A percentile compares a stretch with the other conserved stretches of the same genome.
These are phyloP conservation scores for Phalaenopsis aphrodite DNA, from an alignment of 106 monocot species.

Conservation along the genomic window DNA sequence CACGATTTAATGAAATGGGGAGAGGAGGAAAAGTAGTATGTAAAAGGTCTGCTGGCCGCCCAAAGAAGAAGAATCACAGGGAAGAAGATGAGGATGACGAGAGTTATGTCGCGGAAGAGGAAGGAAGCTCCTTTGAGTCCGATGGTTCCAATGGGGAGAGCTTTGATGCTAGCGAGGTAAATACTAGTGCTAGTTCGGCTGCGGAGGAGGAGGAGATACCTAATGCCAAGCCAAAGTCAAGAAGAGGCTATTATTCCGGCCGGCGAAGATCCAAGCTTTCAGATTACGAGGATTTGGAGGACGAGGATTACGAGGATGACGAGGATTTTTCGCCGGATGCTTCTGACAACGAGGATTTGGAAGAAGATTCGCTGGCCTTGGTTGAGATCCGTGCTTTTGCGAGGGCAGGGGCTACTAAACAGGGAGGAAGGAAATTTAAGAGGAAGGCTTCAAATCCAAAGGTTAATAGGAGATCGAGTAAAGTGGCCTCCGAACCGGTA, in stretches of 20 bases:
- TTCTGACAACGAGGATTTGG: conserved; percentile 37
- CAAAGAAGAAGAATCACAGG: conserved; percentile 19
- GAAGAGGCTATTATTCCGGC: background rate
- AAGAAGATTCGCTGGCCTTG: conserved; percentile 7
- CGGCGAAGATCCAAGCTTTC: conserved; percentile 23
- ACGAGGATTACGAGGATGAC: conserved; percentile 40
- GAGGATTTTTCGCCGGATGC: conserved; percentile 54
- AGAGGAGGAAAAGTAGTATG: conserved; percentile 16
- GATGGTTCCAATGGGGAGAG: conserved; percentile 24
- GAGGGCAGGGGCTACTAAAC: conserved; percentile 6
- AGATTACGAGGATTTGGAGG: conserved; percentile 28
- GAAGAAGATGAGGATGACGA: conserved; percentile 36
- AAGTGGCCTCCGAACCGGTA: background rate
- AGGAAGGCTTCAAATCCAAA: conserved; percentile 15
- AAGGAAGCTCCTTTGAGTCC: conserved; percentile 23
- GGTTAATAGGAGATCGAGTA: conserved; percentile 6
- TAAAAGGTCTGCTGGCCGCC: conserved; percentile 10
- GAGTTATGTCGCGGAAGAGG: conserved; percentile 37
- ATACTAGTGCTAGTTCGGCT: background rate
- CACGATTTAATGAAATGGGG: conserved; percentile 18
- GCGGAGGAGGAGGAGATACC: conserved; percentile 12
- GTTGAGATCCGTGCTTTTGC: background rate
- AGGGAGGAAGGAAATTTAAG: conserved; percentile 15
- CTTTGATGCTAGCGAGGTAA: conserved; percentile 19
- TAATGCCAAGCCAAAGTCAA: conserved; percentile 4